phyloP scores from a whole-genome alignment of 345 rosid species.

The Linum trigynum region DNA sequence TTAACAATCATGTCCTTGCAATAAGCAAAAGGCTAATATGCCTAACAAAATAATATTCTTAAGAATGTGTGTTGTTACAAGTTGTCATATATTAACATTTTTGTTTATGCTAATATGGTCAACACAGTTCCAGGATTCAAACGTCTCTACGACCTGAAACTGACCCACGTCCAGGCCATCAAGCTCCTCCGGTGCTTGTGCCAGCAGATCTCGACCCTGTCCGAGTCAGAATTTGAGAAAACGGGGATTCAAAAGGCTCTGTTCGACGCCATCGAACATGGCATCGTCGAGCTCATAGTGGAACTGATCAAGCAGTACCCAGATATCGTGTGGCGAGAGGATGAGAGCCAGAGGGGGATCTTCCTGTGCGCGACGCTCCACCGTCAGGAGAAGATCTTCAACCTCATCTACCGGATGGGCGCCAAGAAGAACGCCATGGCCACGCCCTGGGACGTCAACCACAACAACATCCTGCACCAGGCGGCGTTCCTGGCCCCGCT shows the following conservation, averaged over 20 bases:
- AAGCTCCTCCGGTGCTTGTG: slow-evolving; percentile 41
- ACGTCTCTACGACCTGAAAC: slow-evolving; percentile 39
- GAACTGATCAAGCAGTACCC: slow-evolving; percentile 48
- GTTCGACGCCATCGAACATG: slow-evolving; percentile 49
- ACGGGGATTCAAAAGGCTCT: slow-evolving; percentile 32
- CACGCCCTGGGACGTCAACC: slow-evolving; percentile 19
- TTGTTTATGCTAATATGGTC: not conserved
- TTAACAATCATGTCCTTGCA: no score
- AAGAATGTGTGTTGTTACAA: not conserved
- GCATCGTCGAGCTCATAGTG: slow-evolving; percentile 48
- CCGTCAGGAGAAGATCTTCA: slow-evolving; percentile 67
- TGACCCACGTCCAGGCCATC: slow-evolving; percentile 41
- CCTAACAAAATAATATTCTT: no score
- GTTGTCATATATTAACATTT: no score
- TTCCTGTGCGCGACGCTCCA: slow-evolving; percentile 47
- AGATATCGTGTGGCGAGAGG: slow-evolving; percentile 46
- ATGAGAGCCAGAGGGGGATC: slow-evolving; percentile 32
- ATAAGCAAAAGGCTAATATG: no score
- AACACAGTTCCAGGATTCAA: slow-evolving; percentile 39
- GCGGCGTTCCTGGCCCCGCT: slow-evolving; percentile 52
- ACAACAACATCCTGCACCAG: slow-evolving; percentile 63
- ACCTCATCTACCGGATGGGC: slow-evolving; percentile 52
- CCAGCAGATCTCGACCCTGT: slow-evolving; percentile 34
- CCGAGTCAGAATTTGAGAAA: slow-evolving; percentile 20
- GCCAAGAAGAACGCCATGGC: slow-evolving; percentile 42